phyloP scores from a whole-genome alignment of 208 protist genomes.

The Leishmania guyanensis region DNA sequence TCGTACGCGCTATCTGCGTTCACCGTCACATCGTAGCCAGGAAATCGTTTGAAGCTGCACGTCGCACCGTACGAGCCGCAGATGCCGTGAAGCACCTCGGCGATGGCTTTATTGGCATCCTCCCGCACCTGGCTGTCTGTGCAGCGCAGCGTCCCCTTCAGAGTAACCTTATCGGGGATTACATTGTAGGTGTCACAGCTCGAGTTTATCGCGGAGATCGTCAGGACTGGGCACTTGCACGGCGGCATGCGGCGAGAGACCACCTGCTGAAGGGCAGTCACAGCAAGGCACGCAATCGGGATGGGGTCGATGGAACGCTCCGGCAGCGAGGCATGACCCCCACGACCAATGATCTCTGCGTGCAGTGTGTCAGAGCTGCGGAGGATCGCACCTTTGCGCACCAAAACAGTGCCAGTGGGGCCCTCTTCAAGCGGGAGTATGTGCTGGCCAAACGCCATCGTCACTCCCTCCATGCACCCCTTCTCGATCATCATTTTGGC shows the following conservation, averaged over 20 bases:
- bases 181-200: constrained; percentile 62
- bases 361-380: constrained; percentile 36
- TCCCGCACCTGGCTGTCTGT: constrained; percentile 33
- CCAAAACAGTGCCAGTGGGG: constrained; percentile 22
- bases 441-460: constrained; percentile 57
- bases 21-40: constrained; percentile 49
- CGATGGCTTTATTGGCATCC: constrained; percentile 29
- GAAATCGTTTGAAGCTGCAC: constrained; percentile 35
- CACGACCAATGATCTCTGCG: constrained; percentile 41
- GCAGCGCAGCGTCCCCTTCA: constrained; percentile 58
- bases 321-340: constrained; percentile 67
- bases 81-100: constrained; percentile 38
- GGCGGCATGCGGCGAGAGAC: constrained; percentile 48
- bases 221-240: constrained; percentile 46
- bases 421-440: constrained; percentile 27
- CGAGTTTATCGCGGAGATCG: constrained; percentile 39
- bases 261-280: constrained; percentile 57
- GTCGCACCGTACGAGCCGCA: constrained; percentile 32
- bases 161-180: constrained; percentile 46
- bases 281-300: constrained; percentile 38
- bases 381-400: constrained; percentile 33
- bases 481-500: constrained; percentile 47
- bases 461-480: constrained; percentile 62
- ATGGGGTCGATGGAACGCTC: constrained; percentile 58
- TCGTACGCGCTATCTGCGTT: constrained; percentile 45